Evolutionary conservation across 2,329 filamentous ascomycete species (phyloP).

Genomic region (Aspergillus bombycis): DNA sequence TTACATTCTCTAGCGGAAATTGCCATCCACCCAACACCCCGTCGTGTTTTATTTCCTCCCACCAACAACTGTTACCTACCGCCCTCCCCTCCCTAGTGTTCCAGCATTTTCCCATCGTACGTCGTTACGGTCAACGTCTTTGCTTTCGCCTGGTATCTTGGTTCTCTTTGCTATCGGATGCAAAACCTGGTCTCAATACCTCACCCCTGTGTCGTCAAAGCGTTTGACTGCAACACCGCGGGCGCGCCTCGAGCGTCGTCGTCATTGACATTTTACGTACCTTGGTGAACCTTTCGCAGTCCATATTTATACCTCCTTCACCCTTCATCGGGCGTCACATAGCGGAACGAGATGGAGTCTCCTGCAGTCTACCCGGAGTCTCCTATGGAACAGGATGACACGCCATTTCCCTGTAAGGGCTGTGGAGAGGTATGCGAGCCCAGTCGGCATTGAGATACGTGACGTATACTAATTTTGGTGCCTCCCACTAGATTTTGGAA

Average conservation of each 20-base stretch:
- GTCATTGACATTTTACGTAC: not conserved
- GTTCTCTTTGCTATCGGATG: constrained; percentile 14
- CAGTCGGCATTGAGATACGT: not conserved
- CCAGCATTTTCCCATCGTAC: not conserved
- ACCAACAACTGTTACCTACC: not conserved
- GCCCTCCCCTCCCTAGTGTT: not conserved
- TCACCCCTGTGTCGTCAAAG: constrained; percentile 16
- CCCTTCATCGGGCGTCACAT: not conserved
- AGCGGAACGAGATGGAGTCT: constrained; percentile 52
- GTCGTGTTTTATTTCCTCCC: not conserved
- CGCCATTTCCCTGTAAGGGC: constrained; percentile 83
- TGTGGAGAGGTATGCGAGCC: constrained; percentile 74
- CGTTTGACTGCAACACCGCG: constrained; percentile 12
- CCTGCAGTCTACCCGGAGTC: constrained; percentile 59
- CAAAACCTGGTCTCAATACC: constrained; percentile 12
- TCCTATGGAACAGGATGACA: constrained; percentile 76
- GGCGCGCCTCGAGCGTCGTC: constrained; percentile 11
- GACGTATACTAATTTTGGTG: constrained; percentile 15
- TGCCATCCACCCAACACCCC: not conserved
- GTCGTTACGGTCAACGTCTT: not conserved
- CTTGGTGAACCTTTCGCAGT: not conserved
- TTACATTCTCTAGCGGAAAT: constrained; percentile 2
- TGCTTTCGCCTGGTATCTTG: not conserved
- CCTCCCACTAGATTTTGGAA: constrained; percentile 75
- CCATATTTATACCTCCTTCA: not conserved